Evolutionary conservation across 2,329 filamentous ascomycete species (phyloP).

Genomic region (Westerdykella sp.): DNA sequence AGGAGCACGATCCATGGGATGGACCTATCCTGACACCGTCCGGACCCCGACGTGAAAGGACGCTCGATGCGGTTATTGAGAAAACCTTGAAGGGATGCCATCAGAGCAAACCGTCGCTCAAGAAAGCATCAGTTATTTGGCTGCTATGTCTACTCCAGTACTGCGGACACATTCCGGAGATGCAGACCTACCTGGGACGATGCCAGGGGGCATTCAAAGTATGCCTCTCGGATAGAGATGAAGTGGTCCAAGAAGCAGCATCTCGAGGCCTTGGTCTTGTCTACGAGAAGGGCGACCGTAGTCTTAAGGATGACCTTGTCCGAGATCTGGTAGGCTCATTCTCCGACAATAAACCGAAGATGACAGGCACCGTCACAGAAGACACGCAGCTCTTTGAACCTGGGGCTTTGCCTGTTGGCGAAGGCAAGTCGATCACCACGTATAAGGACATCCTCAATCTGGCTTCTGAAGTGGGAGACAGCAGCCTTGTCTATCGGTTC

Average conservation of each 20-base stretch:
- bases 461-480: constrained; percentile 94
- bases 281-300: constrained; percentile 83
- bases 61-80: constrained; percentile 55
- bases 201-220: constrained; percentile 84
- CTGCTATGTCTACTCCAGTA: constrained; percentile 86
- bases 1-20: constrained; percentile 28
- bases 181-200: constrained; percentile 68
- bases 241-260: constrained; percentile 91
- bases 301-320: constrained; percentile 74
- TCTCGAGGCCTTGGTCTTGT: constrained; percentile 86
- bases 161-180: constrained; percentile 68
- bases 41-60: constrained; percentile 32
- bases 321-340: constrained; percentile 85
- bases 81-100: constrained; percentile 73
- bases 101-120: constrained; percentile 77
- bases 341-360: constrained; percentile 64
- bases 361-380: constrained; percentile 70
- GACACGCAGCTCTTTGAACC: constrained; percentile 93
- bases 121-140: constrained; percentile 94
- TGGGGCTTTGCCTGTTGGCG: constrained; percentile 81
- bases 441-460: constrained; percentile 96
- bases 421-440: constrained; percentile 76
- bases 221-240: constrained; percentile 79
- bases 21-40: constrained; percentile 22
- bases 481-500: constrained; percentile 94